phyloP scores from a whole-genome alignment of 2,329 filamentous ascomycete species.

The Tolypocladium nubicola region DNA sequence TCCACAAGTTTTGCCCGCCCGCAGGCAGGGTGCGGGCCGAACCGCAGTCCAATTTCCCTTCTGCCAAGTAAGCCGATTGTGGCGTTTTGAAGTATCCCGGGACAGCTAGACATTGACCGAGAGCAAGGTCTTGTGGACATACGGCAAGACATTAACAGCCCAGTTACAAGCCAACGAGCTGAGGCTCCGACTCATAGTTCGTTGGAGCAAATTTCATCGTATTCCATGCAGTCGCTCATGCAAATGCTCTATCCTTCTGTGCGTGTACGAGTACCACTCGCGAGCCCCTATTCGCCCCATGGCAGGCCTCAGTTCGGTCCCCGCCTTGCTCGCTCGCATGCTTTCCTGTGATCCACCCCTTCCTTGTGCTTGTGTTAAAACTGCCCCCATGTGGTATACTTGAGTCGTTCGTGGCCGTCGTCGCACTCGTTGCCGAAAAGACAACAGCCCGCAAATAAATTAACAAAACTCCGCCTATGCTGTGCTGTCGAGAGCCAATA shows the following conservation, averaged over 20 bases:
- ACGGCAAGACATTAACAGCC: not conserved
- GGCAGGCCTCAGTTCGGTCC: not conserved
- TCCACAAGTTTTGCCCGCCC: not conserved
- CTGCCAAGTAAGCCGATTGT: not conserved
- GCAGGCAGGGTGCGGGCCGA: not conserved
- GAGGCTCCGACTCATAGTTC: not conserved
- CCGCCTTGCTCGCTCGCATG: not conserved
- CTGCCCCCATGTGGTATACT: slow-evolving; percentile 5
- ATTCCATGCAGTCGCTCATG: slow-evolving; percentile 2
- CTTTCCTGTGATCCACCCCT: not conserved
- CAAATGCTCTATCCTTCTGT: slow-evolving; percentile 1
- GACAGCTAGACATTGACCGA: not conserved
- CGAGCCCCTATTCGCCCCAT: not conserved
- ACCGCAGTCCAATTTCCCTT: not conserved
- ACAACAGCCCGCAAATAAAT: not conserved
- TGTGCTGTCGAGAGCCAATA: not conserved
- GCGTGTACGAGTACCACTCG: not conserved
- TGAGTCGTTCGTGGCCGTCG: not conserved
- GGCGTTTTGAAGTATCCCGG: not conserved
- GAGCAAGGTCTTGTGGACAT: not conserved
- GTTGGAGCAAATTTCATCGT: slow-evolving; percentile 1
- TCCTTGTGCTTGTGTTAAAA: not conserved
- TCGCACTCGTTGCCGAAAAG: not conserved
- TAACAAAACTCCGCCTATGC: slow-evolving; percentile 5
- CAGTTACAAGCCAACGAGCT: not conserved